phyloP scores from a whole-genome alignment of 2,329 filamentous ascomycete species.

The Clarireedia sp. region DNA sequence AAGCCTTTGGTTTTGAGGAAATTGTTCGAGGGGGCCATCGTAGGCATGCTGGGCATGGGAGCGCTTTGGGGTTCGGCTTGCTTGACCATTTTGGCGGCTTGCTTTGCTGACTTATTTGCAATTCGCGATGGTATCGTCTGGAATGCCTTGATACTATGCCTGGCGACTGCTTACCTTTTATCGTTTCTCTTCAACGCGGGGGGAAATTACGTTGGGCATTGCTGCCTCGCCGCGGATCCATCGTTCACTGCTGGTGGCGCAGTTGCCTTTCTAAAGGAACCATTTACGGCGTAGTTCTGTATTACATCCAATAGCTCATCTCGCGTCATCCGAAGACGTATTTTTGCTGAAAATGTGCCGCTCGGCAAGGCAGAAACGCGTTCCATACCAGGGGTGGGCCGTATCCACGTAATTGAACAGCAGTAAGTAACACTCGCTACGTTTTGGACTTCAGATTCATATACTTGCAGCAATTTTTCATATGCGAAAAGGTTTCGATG shows the following conservation, averaged over 20 bases:
- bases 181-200: neutral
- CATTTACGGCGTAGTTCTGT: neutral
- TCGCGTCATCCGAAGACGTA: neutral
- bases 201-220: neutral
- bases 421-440: neutral
- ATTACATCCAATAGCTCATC: neutral
- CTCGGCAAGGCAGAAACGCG: neutral
- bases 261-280: neutral
- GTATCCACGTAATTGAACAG: neutral
- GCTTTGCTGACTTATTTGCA: neutral
- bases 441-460: too few relatives aligned
- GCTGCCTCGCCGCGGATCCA: neutral
- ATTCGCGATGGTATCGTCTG: neutral
- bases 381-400: too few relatives aligned
- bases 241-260: neutral
- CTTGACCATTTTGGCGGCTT: constrained; percentile 1
- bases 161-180: neutral
- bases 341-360: neutral
- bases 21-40: neutral
- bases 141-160: neutral
- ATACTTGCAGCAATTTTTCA: too few relatives aligned
- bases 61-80: constrained; percentile 2
- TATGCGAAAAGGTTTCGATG: too few relatives aligned
- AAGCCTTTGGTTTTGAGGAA: neutral
- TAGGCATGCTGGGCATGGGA: constrained; percentile 2